phyloP scores from a whole-genome alignment of 1,284 basidiomycete species.

The Ceratorhiza oryzae-sativae region DNA sequence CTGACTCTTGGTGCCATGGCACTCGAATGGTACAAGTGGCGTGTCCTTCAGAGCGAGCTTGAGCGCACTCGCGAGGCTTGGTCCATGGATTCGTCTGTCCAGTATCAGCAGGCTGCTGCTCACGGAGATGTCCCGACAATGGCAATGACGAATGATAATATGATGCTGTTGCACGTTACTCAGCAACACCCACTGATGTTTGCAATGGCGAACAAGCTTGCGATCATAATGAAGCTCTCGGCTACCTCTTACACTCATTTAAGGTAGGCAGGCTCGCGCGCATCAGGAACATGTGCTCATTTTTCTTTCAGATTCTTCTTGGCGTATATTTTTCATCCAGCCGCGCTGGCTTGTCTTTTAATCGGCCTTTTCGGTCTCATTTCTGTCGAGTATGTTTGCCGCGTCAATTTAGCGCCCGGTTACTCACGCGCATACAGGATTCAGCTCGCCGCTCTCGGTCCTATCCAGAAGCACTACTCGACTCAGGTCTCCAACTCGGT shows the following conservation, averaged over 20 bases:
- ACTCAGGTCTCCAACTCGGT: conserved; percentile 66
- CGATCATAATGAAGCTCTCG: conserved; percentile 59
- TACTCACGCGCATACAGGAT: conserved; percentile 51
- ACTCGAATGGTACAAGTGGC: conserved; percentile 84
- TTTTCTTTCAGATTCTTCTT: conserved; percentile 76
- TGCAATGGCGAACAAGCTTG: conserved; percentile 64
- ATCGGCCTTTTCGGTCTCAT: conserved; percentile 91
- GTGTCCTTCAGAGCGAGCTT: conserved; percentile 67
- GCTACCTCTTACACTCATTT: conserved; percentile 48
- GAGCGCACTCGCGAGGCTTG: conserved; percentile 75
- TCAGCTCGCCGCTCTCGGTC: conserved; percentile 82
- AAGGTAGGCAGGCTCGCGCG: not conserved
- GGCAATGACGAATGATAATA: conserved; percentile 72
- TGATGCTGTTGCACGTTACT: conserved; percentile 73
- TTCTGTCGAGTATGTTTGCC: conserved; percentile 58
- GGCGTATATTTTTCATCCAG: conserved; percentile 88
- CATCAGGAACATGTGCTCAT: conserved; percentile 60
- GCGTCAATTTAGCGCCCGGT: not conserved
- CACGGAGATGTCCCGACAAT: conserved; percentile 56
- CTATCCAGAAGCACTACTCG: conserved; percentile 70
- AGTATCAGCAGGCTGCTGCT: conserved; percentile 48
- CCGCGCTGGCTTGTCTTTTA: conserved; percentile 86
- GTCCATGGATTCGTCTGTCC: conserved; percentile 66
- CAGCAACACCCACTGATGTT: conserved; percentile 74
- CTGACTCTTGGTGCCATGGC: conserved; percentile 70